phyloP scores from a whole-genome alignment of 139 green algal genomes.

The Marvania coccoides region DNA sequence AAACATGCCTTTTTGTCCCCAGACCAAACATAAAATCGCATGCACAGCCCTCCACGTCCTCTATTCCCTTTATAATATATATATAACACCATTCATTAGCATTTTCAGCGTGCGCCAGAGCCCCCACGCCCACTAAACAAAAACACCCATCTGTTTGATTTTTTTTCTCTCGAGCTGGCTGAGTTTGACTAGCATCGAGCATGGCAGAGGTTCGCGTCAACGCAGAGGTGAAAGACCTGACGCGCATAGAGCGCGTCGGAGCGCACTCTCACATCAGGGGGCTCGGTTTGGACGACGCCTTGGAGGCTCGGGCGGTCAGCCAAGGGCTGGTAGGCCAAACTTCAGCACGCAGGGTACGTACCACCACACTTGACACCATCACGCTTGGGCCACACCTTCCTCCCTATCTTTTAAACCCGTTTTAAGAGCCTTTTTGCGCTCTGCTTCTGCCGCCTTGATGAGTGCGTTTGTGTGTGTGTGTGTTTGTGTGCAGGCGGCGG shows the following conservation, averaged over 20 bases:
- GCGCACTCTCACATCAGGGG: conserved; percentile 97
- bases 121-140: too few species aligned
- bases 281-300: conserved; percentile 87
- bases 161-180: too few species aligned
- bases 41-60: too few species aligned
- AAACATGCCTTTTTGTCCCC: too few species aligned
- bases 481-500: conserved; percentile 62
- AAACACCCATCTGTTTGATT: too few species aligned
- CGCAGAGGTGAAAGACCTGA: conserved; percentile 83
- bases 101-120: too few species aligned
- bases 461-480: not conserved
- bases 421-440: not conserved
- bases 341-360: conserved; percentile 75
- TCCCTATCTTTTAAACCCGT: not conserved
- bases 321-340: conserved; percentile 96
- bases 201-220: too few species aligned
- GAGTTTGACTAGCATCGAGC: too few species aligned
- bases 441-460: not conserved
- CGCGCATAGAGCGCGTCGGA: conserved; percentile 93
- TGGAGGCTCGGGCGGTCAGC: conserved; percentile 85
- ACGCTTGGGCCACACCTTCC: not conserved
- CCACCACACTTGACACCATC: not conserved
- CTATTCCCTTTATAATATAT: too few species aligned
- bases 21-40: too few species aligned
- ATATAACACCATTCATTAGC: too few species aligned